Evolutionary conservation across 768 basidiomycete species (phyloP).

Genomic region (Dentipellis fragilis): DNA sequence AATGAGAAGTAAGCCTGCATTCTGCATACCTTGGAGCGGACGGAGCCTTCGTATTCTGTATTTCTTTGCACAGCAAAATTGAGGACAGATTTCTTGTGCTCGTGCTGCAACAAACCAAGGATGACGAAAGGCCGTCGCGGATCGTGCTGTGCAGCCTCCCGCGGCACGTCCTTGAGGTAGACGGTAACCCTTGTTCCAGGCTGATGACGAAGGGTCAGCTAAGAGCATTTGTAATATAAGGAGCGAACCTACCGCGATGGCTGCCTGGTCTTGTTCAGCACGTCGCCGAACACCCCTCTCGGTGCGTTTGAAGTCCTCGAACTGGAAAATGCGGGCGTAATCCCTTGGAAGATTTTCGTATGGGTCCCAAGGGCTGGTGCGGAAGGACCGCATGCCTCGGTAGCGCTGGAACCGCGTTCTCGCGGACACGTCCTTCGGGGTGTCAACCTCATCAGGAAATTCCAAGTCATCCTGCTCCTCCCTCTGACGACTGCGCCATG

Average conservation of each 20-base stretch:
- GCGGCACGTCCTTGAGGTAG: conserved; percentile 66
- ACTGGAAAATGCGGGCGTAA: conserved; percentile 93
- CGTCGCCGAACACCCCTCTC: conserved; percentile 58
- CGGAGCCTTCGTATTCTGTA: conserved; percentile 83
- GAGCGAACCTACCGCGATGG: conserved; percentile 48
- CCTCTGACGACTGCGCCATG: conserved; percentile 58
- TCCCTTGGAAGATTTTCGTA: conserved; percentile 92
- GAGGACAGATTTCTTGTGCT: conserved; percentile 89
- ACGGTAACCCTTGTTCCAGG: conserved; percentile 76
- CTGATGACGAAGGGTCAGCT: conserved; percentile 27
- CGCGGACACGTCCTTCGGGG: conserved; percentile 77
- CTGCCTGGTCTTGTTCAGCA: conserved; percentile 48
- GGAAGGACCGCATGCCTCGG: conserved; percentile 83
- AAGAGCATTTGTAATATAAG: neutral
- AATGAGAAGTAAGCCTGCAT: neutral
- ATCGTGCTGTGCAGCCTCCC: conserved; percentile 33
- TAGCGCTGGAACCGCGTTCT: conserved; percentile 81
- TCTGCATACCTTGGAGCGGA: conserved; percentile 73
- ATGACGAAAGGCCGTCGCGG: conserved; percentile 44
- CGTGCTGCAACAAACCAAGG: conserved; percentile 84
- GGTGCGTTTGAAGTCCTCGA: conserved; percentile 88
- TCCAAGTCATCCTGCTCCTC: conserved; percentile 74
- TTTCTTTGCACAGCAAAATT: conserved; percentile 93
- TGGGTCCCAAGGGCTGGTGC: conserved; percentile 96
- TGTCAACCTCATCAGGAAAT: conserved; percentile 98